A percentile compares a stretch with the other conserved stretches of the same genome.
phyloP scores from a whole-genome alignment of 1,284 basidiomycete species.

The Athelia psychrophila region DNA sequence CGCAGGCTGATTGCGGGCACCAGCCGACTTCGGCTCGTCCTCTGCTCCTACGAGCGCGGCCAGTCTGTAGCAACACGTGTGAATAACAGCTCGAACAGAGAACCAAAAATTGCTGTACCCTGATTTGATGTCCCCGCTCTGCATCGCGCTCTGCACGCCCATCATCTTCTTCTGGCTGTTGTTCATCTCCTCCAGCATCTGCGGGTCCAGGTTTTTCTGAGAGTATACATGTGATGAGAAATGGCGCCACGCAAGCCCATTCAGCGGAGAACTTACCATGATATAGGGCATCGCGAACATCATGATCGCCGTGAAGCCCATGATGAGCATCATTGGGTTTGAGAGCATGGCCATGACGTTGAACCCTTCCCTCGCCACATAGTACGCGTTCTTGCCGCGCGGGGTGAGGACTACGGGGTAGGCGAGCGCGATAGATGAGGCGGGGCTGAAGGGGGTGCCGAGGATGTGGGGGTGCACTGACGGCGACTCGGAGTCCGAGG shows the following conservation, averaged over 20 bases:
- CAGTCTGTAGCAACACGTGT: conserved; percentile 27
- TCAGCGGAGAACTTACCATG: conserved; percentile 47
- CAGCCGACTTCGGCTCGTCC: conserved; percentile 7
- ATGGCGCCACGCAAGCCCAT: neutral
- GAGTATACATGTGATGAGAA: conserved; percentile 3
- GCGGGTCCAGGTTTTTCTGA: conserved; percentile 80
- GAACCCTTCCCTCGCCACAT: conserved; percentile 68
- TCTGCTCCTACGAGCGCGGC: conserved; percentile 27
- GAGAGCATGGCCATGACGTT: conserved; percentile 78
- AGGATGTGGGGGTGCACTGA: conserved; percentile 63
- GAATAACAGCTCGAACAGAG: conserved; percentile 1
- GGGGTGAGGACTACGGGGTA: conserved; percentile 64
- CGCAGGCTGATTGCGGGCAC: conserved; percentile 10
- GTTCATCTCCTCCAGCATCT: conserved; percentile 68
- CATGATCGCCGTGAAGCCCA: conserved; percentile 69
- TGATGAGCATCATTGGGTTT: conserved; percentile 87
- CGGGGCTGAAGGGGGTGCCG: conserved; percentile 66
- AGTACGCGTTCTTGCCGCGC: conserved; percentile 58
- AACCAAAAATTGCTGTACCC: conserved; percentile 36
- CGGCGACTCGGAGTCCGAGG: conserved; percentile 38
- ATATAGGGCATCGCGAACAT: conserved; percentile 80
- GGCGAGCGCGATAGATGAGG: conserved; percentile 53
- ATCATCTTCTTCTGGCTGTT: conserved; percentile 63
- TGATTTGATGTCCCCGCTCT: conserved; percentile 55
- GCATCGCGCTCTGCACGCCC: conserved; percentile 55